Conservation (phyloP, 1,284 basidiomycete genomes). For the Ceratobasidium papillatum region DNA sequence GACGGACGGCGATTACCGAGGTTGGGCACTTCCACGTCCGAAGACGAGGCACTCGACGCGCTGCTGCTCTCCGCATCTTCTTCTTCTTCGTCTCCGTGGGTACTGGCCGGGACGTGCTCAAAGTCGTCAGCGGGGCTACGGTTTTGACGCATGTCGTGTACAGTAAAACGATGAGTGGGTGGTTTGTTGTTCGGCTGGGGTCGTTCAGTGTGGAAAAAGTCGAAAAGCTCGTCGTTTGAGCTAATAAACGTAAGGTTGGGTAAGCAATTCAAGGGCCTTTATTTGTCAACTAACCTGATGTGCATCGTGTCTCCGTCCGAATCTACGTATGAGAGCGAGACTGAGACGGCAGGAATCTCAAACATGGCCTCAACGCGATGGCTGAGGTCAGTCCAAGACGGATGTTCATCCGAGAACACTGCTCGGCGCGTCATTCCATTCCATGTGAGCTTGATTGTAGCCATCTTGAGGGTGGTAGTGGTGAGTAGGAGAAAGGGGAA, state of each 20-base stretch:
- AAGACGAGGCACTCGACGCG: neutral
- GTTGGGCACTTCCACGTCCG: neutral
- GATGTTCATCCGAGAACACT: conserved; percentile 29
- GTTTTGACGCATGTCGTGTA: conserved; percentile 7
- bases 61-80: conserved; percentile 2
- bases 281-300: neutral
- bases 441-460: conserved; percentile 27
- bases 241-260: neutral
- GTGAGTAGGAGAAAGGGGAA: conserved; percentile 4
- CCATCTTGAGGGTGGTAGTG: conserved; percentile 24
- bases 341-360: conserved; percentile 20
- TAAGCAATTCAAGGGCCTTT: neutral
- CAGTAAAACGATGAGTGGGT: conserved; percentile 12
- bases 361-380: conserved; percentile 40
- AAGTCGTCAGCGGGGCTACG: neutral
- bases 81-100: neutral
- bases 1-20: conserved; percentile 11
- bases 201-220: conserved; percentile 31
- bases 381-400: conserved; percentile 38
- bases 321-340: conserved; percentile 42
- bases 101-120: conserved; percentile 7
- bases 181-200: neutral
- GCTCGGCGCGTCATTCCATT: conserved; percentile 24
- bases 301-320: conserved; percentile 38
- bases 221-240: conserved; percentile 36